These are phyloP conservation scores for Pontederia paniculata DNA, from an alignment of 176 grass and related monocot genomes.

Conservation along the genomic window DNA sequence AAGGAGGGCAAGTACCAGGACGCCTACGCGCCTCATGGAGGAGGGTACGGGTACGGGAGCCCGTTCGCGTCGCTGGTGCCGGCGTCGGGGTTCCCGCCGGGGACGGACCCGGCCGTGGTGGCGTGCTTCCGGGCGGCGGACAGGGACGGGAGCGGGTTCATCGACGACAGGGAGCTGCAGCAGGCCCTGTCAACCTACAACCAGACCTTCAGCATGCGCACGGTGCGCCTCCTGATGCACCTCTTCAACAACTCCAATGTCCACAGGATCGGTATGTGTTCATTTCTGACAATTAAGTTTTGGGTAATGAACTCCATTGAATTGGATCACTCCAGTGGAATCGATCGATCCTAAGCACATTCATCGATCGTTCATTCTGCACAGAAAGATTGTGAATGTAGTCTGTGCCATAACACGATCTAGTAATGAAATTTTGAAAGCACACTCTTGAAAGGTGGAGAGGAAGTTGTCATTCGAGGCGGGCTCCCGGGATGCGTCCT, in stretches of 20 bases:
- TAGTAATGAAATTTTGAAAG: too few species aligned
- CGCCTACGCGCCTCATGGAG: slow-evolving; percentile 6
- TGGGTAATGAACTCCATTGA: too few species aligned
- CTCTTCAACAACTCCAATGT: slow-evolving; percentile 80
- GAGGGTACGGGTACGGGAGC: slow-evolving; percentile 11
- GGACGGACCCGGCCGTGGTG: slow-evolving; percentile 81
- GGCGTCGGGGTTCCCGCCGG: slow-evolving; percentile 54
- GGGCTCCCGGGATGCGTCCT: too few species aligned
- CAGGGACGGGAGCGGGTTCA: slow-evolving; percentile 70
- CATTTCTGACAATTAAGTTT: neutral
- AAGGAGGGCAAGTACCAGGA: slow-evolving; percentile 10
- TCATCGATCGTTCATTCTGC: too few species aligned
- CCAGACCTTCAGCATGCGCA: slow-evolving; percentile 84
- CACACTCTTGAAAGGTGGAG: too few species aligned
- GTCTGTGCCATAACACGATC: too few species aligned
- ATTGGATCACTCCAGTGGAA: too few species aligned
- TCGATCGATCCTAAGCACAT: too few species aligned
- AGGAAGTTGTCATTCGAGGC: too few species aligned
- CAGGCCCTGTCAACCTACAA: slow-evolving; percentile 66
- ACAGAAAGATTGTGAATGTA: too few species aligned
- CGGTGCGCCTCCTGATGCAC: slow-evolving; percentile 95
- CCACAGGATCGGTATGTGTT: slow-evolving; percentile 59
- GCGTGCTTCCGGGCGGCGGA: slow-evolving; percentile 93
- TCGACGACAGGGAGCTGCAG: slow-evolving; percentile 97
- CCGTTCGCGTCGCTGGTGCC: slow-evolving; percentile 67